Conservation (phyloP, 2,329 filamentous ascomycete species). For the Fusarium sp. region DNA sequence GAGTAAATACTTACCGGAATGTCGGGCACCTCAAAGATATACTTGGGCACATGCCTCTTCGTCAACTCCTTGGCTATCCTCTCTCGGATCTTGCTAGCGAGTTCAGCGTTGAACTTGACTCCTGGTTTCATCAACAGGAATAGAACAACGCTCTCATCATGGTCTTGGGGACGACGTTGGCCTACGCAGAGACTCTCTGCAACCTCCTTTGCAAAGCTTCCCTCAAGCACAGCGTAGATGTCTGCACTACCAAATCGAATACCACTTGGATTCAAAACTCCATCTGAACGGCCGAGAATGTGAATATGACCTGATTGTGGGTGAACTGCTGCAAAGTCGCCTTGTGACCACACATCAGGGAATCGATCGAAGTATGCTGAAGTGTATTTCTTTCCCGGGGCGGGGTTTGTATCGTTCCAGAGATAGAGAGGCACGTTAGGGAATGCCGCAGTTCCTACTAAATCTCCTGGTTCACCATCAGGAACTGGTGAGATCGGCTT, state of each 20-base stretch:
- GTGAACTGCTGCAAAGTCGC: conserved; percentile 81
- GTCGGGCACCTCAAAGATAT: conserved; percentile 82
- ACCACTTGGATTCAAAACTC: conserved; percentile 82
- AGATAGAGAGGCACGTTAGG: conserved; percentile 80
- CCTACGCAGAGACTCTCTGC: conserved; percentile 84
- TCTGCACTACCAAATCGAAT: conserved; percentile 84
- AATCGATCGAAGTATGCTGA: conserved; percentile 72
- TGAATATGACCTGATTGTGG: conserved; percentile 72
- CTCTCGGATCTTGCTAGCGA: conserved; percentile 71
- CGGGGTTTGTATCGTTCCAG: conserved; percentile 65
- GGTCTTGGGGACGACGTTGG: conserved; percentile 71
- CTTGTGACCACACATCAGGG: conserved; percentile 81
- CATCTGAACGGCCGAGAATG: conserved; percentile 79
- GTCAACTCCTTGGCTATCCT: conserved; percentile 75
- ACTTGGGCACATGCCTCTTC: conserved; percentile 80
- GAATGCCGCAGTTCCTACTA: conserved; percentile 77
- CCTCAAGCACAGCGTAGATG: conserved; percentile 80
- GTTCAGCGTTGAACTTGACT: conserved; percentile 60
- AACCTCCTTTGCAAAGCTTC: conserved; percentile 70
- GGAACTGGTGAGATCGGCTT: conserved; percentile 58
- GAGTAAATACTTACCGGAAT: conserved; percentile 73
- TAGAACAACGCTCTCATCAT: conserved; percentile 66
- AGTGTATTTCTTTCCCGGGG: conserved; percentile 68
- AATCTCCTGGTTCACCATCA: conserved; percentile 76
- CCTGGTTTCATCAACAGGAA: conserved; percentile 70